Evolutionary conservation across 495 filamentous ascomycete genomes (phyloP).

Genomic region (Hypomontagnella monticulosa): DNA sequence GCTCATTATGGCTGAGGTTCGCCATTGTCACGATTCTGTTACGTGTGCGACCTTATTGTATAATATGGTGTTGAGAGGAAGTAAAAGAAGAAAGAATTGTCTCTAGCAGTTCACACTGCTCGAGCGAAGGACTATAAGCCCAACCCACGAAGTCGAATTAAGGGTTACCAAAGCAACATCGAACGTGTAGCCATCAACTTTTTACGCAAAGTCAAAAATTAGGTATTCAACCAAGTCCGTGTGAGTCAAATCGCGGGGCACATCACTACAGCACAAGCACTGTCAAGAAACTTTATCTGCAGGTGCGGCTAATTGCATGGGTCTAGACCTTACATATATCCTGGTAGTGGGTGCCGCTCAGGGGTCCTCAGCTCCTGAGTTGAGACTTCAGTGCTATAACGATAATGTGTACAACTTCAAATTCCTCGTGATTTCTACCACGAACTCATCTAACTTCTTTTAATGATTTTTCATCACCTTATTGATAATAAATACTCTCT

Average conservation of each 20-base stretch:
- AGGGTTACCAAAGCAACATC: not conserved
- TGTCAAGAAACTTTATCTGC: conserved; percentile 19
- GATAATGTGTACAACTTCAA: no score
- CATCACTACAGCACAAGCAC: conserved; percentile 9
- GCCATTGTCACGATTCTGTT: conserved; percentile 26
- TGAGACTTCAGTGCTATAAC: no score
- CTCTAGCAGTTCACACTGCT: not conserved
- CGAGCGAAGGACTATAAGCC: not conserved
- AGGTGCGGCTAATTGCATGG: conserved; percentile 35
- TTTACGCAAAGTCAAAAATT: not conserved
- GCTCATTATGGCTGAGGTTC: conserved; percentile 22
- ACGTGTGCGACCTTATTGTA: not conserved
- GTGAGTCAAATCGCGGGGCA: conserved; percentile 45
- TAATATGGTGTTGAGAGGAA: not conserved
- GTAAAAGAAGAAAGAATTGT: not conserved
- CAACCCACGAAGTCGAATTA: not conserved
- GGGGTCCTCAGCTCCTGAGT: not conserved
- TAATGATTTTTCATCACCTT: no score
- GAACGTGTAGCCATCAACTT: not conserved
- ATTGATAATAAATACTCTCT: no score
- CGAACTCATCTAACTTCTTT: no score
- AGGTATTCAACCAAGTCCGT: not conserved
- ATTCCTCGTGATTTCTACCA: no score
- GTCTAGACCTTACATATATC: conserved; percentile 25
- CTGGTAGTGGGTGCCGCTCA: conserved; percentile 8